Percentiles rank a stretch among this genome's conserved stretches.
Conservation (phyloP, 768 basidiomycete genomes). For the Termitomyces sp. region DNA sequence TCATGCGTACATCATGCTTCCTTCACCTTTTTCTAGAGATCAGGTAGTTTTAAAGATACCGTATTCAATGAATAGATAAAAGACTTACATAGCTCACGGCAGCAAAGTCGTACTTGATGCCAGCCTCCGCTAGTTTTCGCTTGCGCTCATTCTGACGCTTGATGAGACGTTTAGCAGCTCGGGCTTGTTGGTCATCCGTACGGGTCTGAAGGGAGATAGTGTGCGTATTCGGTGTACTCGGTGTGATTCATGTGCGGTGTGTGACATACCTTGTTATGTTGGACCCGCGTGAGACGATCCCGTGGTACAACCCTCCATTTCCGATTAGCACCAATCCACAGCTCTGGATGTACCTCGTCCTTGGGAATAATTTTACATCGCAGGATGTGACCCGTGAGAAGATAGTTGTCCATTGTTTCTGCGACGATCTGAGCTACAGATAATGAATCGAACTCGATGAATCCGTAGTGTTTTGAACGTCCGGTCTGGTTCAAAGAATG, state of each 20-base stretch:
- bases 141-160: constrained; percentile 75
- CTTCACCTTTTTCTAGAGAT: neutral
- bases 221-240: neutral
- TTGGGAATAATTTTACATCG: constrained; percentile 86
- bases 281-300: constrained; percentile 61
- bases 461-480: constrained; percentile 93
- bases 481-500: constrained; percentile 59
- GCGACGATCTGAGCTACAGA: constrained; percentile 92
- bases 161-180: constrained; percentile 62
- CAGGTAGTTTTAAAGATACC: neutral
- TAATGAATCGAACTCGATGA: constrained; percentile 88
- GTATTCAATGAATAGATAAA: neutral
- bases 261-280: constrained; percentile 73
- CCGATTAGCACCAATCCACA: constrained; percentile 97
- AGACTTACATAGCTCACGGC: constrained; percentile 75
- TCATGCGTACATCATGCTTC: neutral
- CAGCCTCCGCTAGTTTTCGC: constrained; percentile 69
- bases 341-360: constrained; percentile 84
- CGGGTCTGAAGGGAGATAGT: constrained; percentile 44
- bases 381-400: constrained; percentile 91
- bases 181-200: constrained; percentile 62
- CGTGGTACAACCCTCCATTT: constrained; percentile 79
- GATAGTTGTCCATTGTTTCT: constrained; percentile 99
- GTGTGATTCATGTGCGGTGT: neutral
- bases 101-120: constrained; percentile 85